Percentiles rank a stretch among this genome's conserved stretches.
phyloP scores from a whole-genome alignment of 1,139 yeast genomes.

The Pichia sp. region DNA sequence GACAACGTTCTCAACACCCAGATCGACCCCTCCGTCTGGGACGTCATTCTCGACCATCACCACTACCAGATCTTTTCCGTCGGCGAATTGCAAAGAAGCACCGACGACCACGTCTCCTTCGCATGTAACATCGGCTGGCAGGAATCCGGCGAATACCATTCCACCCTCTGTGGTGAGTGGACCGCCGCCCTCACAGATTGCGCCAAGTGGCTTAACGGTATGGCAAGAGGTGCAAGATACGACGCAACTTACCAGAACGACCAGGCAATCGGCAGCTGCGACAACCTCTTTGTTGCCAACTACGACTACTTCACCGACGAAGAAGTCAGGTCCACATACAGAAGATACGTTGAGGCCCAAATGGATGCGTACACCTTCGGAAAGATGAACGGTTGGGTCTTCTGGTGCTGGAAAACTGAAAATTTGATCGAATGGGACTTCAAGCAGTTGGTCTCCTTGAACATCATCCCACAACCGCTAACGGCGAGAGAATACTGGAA shows the following conservation, averaged over 20 bases:
- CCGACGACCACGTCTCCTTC: constrained; percentile 36
- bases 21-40: constrained; percentile 27
- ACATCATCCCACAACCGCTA: constrained; percentile 61
- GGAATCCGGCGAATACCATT: constrained; percentile 36
- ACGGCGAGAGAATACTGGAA: constrained; percentile 39
- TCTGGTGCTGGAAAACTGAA: constrained; percentile 70
- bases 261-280: constrained; percentile 38
- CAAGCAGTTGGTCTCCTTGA: constrained; percentile 43
- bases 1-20: constrained; percentile 39
- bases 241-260: constrained; percentile 46
- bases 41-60: constrained; percentile 59
- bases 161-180: constrained; percentile 66
- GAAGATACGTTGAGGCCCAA: constrained; percentile 48
- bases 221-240: constrained; percentile 54
- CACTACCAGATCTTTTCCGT: constrained; percentile 57
- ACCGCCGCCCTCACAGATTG: constrained; percentile 84
- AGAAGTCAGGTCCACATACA: constrained; percentile 35
- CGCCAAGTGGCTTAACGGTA: constrained; percentile 62
- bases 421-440: constrained; percentile 62
- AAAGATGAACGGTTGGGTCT: constrained; percentile 52
- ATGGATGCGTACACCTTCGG: constrained; percentile 40
- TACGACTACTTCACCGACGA: constrained; percentile 33
- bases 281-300: constrained; percentile 26
- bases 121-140: constrained; percentile 30
- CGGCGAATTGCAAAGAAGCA: constrained; percentile 37